These are phyloP conservation scores for Leccinum pachyderme DNA, from an alignment of 1,284 basidiomycete genomes.

Conservation along the genomic window DNA sequence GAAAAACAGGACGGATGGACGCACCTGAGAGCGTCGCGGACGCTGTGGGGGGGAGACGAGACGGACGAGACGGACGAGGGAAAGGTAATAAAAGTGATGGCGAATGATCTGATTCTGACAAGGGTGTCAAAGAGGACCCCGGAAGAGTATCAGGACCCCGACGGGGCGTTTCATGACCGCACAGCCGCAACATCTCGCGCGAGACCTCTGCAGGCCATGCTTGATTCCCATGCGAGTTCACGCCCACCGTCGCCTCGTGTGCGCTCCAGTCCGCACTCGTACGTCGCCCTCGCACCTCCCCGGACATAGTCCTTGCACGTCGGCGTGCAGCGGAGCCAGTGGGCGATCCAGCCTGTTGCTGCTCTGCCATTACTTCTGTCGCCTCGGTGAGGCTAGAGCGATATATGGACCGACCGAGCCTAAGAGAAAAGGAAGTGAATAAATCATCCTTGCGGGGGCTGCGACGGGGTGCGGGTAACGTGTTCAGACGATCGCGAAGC, in stretches of 20 bases:
- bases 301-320: constrained; percentile 26
- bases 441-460: constrained; percentile 21
- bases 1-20: not conserved
- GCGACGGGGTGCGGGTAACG: constrained; percentile 16
- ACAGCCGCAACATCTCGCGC: constrained; percentile 40
- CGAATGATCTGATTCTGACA: constrained; percentile 3
- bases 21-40: constrained; percentile 29
- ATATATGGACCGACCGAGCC: constrained; percentile 19
- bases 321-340: constrained; percentile 4
- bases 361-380: constrained; percentile 12
- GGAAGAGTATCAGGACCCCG: constrained; percentile 9
- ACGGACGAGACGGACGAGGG: constrained; percentile 28
- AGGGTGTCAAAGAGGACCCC: constrained; percentile 26
- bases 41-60: constrained; percentile 19
- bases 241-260: constrained; percentile 36
- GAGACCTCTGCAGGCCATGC: constrained; percentile 47
- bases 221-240: constrained; percentile 30
- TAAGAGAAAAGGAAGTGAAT: constrained; percentile 27
- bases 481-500: constrained; percentile 28
- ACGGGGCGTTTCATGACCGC: constrained; percentile 24
- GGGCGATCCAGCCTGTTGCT: constrained; percentile 1
- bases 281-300: constrained; percentile 27
- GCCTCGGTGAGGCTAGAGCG: constrained; percentile 12
- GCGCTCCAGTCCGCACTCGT: constrained; percentile 44
- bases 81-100: constrained; percentile 34